Evolutionary conservation across 176 grass and related monocot genomes (phyloP), one percentile per base, ranked within the genome.

Genomic region (Oryza glaberrima): DNA sequence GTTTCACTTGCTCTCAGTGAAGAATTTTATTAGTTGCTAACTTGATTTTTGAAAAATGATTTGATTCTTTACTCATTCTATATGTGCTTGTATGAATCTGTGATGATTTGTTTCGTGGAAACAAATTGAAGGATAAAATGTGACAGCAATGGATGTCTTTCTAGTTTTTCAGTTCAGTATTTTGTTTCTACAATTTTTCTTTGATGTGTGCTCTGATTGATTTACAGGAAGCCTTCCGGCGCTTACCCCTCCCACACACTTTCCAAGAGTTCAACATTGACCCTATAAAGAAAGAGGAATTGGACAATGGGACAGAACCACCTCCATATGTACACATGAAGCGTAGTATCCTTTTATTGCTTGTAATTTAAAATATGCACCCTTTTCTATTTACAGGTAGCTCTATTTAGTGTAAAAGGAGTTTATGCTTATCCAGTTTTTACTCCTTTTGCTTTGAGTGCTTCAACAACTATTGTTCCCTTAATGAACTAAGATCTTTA

Each of bases 261-360:
- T 72, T 89, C 61, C 85, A 94, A 86, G 96, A 95, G 82, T 98
- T 95, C 86, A 89, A 67, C 80, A 94, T 92, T 48, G 67, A 75
- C 60, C 63, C 69, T 64, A 88, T 82, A 52, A 81, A 36, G 40
- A 83, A 80, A 75, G 83, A 89, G 71, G 83, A 90, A 74, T 26
- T 90, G 70, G 76, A 75, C 74, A 87, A 84, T 83, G 81, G 68
- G 36, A 84, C 68, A 25, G 90, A 90, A 15, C 91, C 93, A 81
- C 51, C 83, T 83, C 86, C 89, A 80, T 98, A 93, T 90, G 74
- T 94, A 83, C 91, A 88, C 78, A 78, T 98, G 64, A 93, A 84
- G 67, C 75, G 72, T 51, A 98, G 93, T 98, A 98, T 98, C 93
- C 91, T 98, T 86, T 86, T 81, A 25, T 48, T 73, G 38, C 14